phyloP scores from a whole-genome alignment of 2,329 filamentous ascomycete species.

The Ascochyta clinopodiicola region DNA sequence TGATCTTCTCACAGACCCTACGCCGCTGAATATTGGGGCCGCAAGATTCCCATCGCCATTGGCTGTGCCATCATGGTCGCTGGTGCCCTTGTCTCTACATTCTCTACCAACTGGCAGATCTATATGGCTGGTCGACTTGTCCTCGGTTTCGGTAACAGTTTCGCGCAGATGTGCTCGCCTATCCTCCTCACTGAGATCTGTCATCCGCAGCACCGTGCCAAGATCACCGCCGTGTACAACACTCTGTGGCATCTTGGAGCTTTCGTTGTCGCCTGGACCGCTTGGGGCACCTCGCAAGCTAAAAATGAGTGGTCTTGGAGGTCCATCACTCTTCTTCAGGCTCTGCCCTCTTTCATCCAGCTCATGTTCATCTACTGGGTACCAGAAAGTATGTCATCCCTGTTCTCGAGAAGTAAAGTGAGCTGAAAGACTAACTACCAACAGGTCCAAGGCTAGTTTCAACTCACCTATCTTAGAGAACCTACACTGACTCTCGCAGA shows the following conservation, averaged over 20 bases:
- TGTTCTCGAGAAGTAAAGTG: not conserved
- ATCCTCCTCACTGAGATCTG: slow-evolving; percentile 70
- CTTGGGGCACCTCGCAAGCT: slow-evolving; percentile 47
- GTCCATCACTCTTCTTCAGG: slow-evolving; percentile 61
- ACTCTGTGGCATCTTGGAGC: slow-evolving; percentile 70
- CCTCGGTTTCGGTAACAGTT: slow-evolving; percentile 70
- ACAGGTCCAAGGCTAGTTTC: not conserved
- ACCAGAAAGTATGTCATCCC: slow-evolving; percentile 58
- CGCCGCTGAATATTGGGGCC: slow-evolving; percentile 53
- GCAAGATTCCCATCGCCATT: slow-evolving; percentile 49
- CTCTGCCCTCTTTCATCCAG: slow-evolving; percentile 60
- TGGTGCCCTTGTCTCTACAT: slow-evolving; percentile 45
- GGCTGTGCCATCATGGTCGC: slow-evolving; percentile 56
- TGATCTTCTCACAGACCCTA: slow-evolving; percentile 24
- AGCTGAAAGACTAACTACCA: not conserved
- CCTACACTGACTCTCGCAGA: slow-evolving; percentile 8
- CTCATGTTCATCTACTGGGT: slow-evolving; percentile 66
- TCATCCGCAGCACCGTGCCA: slow-evolving; percentile 71
- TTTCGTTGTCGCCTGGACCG: slow-evolving; percentile 66
- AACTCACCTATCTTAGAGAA: not conserved
- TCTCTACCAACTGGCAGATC: slow-evolving; percentile 46
- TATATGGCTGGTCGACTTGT: slow-evolving; percentile 67
- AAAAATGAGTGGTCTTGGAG: slow-evolving; percentile 58
- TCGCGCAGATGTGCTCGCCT: slow-evolving; percentile 69
- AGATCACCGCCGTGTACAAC: slow-evolving; percentile 71